Evolutionary conservation across 2,329 filamentous ascomycete species (phyloP).

Genomic region (Aspergillus viridinutans): DNA sequence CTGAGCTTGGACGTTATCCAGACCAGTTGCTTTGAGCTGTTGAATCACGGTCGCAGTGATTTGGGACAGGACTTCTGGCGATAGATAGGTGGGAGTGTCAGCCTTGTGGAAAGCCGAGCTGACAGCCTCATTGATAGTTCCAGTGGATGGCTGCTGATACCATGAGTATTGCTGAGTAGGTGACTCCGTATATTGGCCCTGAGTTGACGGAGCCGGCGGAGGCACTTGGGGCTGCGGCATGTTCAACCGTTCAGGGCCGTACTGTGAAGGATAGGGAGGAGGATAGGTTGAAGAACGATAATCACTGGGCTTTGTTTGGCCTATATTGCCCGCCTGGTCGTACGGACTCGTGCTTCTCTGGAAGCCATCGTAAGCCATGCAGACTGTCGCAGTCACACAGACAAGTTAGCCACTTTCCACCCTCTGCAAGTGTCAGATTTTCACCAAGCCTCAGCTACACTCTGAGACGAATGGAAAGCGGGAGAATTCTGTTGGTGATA

Average conservation of each 20-base stretch:
- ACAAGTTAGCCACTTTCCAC: neutral
- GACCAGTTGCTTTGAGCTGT: conserved; percentile 50
- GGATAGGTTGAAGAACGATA: conserved; percentile 21
- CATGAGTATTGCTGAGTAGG: conserved; percentile 14
- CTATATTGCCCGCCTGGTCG: conserved; percentile 23
- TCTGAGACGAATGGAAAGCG: neutral
- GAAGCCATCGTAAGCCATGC: conserved; percentile 44
- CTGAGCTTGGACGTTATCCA: conserved; percentile 28
- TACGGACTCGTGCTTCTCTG: conserved; percentile 28
- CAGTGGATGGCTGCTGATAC: conserved; percentile 20
- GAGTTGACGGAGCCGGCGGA: conserved; percentile 13
- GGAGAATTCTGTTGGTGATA: neutral
- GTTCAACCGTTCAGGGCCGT: conserved; percentile 26
- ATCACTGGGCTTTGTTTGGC: conserved; percentile 19
- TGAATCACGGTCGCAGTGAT: conserved; percentile 58
- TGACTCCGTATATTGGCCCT: conserved; percentile 17
- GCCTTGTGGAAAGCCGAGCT: conserved; percentile 53
- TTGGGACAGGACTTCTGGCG: conserved; percentile 58
- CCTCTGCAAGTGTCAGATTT: neutral
- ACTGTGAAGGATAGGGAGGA: conserved; percentile 31
- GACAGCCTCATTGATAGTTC: conserved; percentile 54
- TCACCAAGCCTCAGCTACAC: neutral
- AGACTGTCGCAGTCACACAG: conserved; percentile 1
- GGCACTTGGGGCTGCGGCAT: conserved; percentile 37
- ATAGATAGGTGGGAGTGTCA: conserved; percentile 48